Conservation (phyloP, 805 yeast species). For the Barnettozyma salicaria region DNA sequence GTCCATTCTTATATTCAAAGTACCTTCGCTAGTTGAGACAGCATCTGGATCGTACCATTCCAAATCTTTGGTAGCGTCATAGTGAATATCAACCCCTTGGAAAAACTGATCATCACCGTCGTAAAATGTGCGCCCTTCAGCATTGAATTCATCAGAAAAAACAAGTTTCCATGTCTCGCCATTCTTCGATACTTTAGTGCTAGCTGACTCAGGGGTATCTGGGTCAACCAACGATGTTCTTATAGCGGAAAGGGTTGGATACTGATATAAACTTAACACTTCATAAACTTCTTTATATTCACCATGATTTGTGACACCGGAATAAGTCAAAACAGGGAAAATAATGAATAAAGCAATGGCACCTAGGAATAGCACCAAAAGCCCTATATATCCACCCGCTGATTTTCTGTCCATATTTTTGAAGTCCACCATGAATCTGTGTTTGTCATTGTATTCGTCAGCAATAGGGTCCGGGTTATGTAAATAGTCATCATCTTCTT, state of each 20-base stretch:
- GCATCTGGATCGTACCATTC: slow-evolving; percentile 52
- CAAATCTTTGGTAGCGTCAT: slow-evolving; percentile 43
- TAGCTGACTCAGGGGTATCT: slow-evolving; percentile 55
- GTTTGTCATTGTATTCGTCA: slow-evolving; percentile 79
- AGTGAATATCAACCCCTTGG: slow-evolving; percentile 38
- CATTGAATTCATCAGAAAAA: slow-evolving; percentile 44
- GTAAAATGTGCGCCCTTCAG: slow-evolving; percentile 43
- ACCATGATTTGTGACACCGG: slow-evolving; percentile 50
- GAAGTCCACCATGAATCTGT: slow-evolving; percentile 57
- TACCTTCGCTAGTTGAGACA: slow-evolving; percentile 35
- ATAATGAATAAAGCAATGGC: slow-evolving; percentile 66
- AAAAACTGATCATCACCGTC: slow-evolving; percentile 44
- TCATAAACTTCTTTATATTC: slow-evolving; percentile 27
- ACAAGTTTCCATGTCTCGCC: slow-evolving; percentile 38
- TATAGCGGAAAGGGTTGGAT: slow-evolving; percentile 52
- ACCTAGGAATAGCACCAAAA: slow-evolving; percentile 53
- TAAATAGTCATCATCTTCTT: slow-evolving; percentile 89
- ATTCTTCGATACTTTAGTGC: slow-evolving; percentile 30
- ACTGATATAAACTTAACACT: slow-evolving; percentile 44
- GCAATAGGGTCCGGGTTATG: slow-evolving; percentile 95
- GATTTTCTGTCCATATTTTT: slow-evolving; percentile 62
- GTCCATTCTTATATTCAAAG: slow-evolving; percentile 36
- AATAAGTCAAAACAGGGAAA: slow-evolving; percentile 76
- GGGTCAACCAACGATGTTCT: slow-evolving; percentile 52
- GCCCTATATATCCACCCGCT: slow-evolving; percentile 53